Evolutionary conservation across 257 asterid genomes (phyloP), one percentile per base, ranked within the genome.

Genomic region (Przewalskia tangutica): DNA sequence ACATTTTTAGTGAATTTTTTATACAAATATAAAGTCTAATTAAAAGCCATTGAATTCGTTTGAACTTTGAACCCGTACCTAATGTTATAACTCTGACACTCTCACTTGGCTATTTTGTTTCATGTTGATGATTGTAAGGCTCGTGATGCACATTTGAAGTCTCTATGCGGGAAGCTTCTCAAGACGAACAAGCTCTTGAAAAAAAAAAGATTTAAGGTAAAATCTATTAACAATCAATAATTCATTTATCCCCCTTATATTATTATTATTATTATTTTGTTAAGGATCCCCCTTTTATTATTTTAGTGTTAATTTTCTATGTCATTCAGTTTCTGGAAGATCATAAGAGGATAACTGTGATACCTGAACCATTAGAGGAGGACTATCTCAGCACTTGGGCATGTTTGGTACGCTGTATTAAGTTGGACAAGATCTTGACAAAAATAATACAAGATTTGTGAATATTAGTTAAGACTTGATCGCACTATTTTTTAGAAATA

Each of bases 381-480:
- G 75, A 59, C 82, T 18, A 79, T 79, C 46, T 79, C 82, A 56
- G 75, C 40, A n/a, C n/a, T n/a, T n/a, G n/a, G n/a, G n/a, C n/a
- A n/a, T n/a, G n/a, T n/a, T n/a, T n/a, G n/a, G n/a, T n/a, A n/a
- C n/a, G n/a, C n/a, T n/a, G n/a, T n/a, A n/a, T n/a, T n/a, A n/a
- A n/a, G n/a, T n/a, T n/a, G n/a, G n/a, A n/a, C n/a, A n/a, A n/a
- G n/a, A n/a, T n/a, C n/a, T n/a, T n/a, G n/a, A n/a, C n/a, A n/a
- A n/a, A n/a, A n/a, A n/a, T n/a, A n/a, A n/a, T n/a, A n/a, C n/a
- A n/a, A n/a, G n/a, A n/a, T n/a, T n/a, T n/a, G n/a, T n/a, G n/a
- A n/a, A n/a, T n/a, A n/a, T n/a, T n/a, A n/a, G n/a, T n/a, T n/a
- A n/a, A n/a, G n/a, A n/a, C n/a, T n/a, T n/a, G n/a, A n/a, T n/a